Percentiles rank a stretch among this genome's conserved stretches.
Evolutionary conservation across 2,329 filamentous ascomycete genomes (phyloP).

Genomic region (Dryadomyces sulphureus): DNA sequence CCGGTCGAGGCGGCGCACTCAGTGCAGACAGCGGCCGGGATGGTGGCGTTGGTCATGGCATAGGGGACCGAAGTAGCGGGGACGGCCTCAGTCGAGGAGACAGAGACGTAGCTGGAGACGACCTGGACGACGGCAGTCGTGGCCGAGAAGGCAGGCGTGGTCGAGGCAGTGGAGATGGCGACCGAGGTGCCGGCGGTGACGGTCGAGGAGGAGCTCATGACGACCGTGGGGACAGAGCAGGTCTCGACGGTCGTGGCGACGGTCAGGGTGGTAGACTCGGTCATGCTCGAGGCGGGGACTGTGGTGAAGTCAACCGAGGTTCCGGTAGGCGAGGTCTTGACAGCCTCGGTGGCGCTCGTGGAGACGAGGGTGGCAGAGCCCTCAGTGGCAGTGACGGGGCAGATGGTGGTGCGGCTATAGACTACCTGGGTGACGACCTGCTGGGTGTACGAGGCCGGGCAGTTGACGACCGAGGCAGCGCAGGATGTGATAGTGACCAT

Average conservation of each 20-base stretch:
- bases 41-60: background rate
- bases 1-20: no score
- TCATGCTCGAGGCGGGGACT: background rate
- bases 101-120: background rate
- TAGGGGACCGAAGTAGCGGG: background rate
- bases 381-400: conserved; percentile 9
- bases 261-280: background rate
- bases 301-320: background rate
- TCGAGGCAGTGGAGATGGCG: background rate
- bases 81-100: background rate
- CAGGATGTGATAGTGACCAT: conserved; percentile 17
- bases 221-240: background rate
- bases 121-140: background rate
- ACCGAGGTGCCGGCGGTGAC: background rate
- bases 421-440: conserved; percentile 15
- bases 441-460: conserved; percentile 17
- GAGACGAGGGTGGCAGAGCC: conserved; percentile 3
- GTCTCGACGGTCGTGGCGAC: background rate
- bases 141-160: background rate
- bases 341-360: conserved; percentile 1
- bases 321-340: background rate
- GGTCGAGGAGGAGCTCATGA: background rate
- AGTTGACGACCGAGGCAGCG: conserved; percentile 16
- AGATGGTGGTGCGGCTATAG: background rate
- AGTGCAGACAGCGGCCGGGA: background rate